Evolutionary conservation across 306 rosid genomes (phyloP), one percentile per base, ranked within the genome.

Genomic region (Mimosa pudica): DNA sequence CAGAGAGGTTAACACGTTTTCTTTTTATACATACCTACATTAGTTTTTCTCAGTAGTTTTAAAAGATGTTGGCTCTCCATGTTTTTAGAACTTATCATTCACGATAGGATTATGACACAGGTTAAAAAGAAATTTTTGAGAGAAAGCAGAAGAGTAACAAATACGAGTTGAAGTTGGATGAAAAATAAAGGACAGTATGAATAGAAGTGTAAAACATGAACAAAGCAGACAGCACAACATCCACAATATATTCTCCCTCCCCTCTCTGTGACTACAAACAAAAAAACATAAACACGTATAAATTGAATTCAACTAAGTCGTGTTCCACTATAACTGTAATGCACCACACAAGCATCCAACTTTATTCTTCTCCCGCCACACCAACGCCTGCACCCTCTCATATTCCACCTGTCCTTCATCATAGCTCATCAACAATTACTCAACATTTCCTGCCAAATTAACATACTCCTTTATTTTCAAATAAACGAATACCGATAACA

Each of bases 341-440:
- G 30, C 30, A 24, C 30, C 30, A 24, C 30, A 24, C 30, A 5
- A 52, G 60, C 58, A 2, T 16, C 60, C 20, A 18, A 52, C 60
- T 52, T 52, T 52, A 52, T 52, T 52, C 18, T 16, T 17, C 20
- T 52, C 60, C 60, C 1, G 20, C 60, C 60, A 17, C 60, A 52
- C 20, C 60, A 16, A 51, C 55, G 55, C 33, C 4, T n/a, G 51
- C 32, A 45, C 72, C 35, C 18, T 10, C 36, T n/a, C 36, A 44
- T 18, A 9, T 69, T 10, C 73, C 55, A 69, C 36, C 73, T 45
- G 73, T 69, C n/a, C 55, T 18, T 44, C 35, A 68, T 11, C 60
- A 54, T 54, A 20, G 7, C 44, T 7, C 6, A 3, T 24, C 30
- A 24, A 24, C 33, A 24, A 24, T 64, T 7, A 17, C 9, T 17